Evolutionary conservation across 2,329 filamentous ascomycete species (phyloP), one percentile per base, ranked within the genome.

Genomic region (Fusarium miscanthi): DNA sequence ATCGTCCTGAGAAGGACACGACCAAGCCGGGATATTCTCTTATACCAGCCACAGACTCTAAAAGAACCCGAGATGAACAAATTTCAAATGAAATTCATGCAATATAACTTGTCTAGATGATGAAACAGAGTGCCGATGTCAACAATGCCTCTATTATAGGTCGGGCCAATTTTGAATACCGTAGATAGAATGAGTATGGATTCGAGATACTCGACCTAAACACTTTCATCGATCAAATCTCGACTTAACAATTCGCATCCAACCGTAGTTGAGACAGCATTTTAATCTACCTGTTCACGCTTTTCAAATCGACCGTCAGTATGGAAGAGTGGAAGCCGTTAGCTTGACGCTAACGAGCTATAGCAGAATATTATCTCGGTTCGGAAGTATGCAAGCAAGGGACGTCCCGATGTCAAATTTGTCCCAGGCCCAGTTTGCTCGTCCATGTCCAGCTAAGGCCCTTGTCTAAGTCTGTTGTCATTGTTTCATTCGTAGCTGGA

Each of bases 331-430:
- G 17, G 31, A 62, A 53, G 35, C 33, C 25, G 37, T 62, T 68
- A 67, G 64, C 56, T 31, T 67, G 41, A 35, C 37, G 56, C 64
- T 67, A 67, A 35, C 19, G 35, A 60, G 35, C 16, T 43, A 66
- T 42, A 48, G 13, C 46, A 62, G 40, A 14, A 25, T 59, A 59
- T 59, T 40, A 35, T 62, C 30, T 30, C 25, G 59, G 59, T 46
- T 60, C 54, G 63, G 63, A 67, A 53, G 37, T 23, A 67, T 67
- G 64, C 64, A 67, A 67, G 64, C 46, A 67, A 67, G 63, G 46
- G 49, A 67, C 56, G 33, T 67, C 63, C 64, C 64, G 64, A 40
- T 68, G 62, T 59, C 45, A 67, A 51, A 48, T 48, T 49, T 27
- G 27, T 17, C n/a, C 56, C 23, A 60, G 38, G 38, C 33, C 57